A percentile compares a stretch with the other conserved stretches of the same genome.
These are phyloP conservation scores for Ilex paraguariensis DNA, from an alignment of 305 asterid genomes.

Conservation along the genomic window DNA sequence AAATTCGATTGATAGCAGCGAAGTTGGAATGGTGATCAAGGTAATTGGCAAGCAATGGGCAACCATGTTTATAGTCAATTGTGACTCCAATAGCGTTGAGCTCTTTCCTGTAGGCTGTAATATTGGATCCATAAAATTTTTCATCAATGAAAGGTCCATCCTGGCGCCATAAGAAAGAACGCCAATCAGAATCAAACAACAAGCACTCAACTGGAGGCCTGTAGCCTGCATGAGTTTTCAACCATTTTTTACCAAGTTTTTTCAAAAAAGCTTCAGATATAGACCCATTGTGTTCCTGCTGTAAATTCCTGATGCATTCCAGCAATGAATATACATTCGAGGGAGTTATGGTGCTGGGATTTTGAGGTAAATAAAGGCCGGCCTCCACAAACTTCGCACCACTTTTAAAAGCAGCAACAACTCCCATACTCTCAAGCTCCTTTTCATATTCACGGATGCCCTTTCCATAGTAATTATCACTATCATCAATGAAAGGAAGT, in stretches of 20 bases:
- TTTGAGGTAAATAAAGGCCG: constrained; percentile 23
- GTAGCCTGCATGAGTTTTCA: constrained; percentile 27
- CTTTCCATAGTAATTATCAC: constrained; percentile 20
- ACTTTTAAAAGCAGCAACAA: constrained; percentile 9
- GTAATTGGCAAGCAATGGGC: constrained; percentile 20
- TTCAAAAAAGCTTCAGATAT: not conserved
- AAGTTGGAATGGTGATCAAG: constrained; percentile 22
- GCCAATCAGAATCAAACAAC: constrained; percentile 26
- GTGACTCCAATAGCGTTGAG: constrained; percentile 25
- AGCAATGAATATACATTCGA: constrained; percentile 20
- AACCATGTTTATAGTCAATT: constrained; percentile 18
- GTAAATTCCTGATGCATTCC: constrained; percentile 15
- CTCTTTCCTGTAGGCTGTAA: constrained; percentile 21
- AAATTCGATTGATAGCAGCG: constrained; percentile 22
- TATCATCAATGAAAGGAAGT: constrained; percentile 34
- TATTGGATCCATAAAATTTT: constrained; percentile 23
- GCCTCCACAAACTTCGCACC: constrained; percentile 25
- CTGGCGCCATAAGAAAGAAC: constrained; percentile 12
- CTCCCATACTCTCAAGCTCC: constrained; percentile 29
- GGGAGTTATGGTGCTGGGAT: constrained; percentile 19
- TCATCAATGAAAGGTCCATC: constrained; percentile 36
- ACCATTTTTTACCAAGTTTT: constrained; percentile 25
- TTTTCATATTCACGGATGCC: constrained; percentile 15
- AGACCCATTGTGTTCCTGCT: not conserved
- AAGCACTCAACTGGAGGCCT: constrained; percentile 26